Evolutionary conservation across 176 grass and related monocot genomes (phyloP).

Genomic region (Carex kokanica): DNA sequence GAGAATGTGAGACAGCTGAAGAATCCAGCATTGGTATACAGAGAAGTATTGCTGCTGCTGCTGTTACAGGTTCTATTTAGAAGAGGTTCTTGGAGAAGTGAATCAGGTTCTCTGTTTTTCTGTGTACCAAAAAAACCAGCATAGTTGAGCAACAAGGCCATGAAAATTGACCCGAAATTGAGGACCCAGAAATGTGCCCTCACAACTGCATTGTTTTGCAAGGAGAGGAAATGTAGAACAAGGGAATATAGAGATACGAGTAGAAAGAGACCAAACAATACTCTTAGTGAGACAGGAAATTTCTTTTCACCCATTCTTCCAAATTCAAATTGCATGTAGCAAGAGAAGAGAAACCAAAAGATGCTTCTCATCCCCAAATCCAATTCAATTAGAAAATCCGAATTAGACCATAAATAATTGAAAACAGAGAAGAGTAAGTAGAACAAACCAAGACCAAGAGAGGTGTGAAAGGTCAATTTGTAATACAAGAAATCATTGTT

Average conservation of each 20-base stretch:
- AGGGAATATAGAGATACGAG: slow-evolving; percentile 38
- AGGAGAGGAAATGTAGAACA: slow-evolving; percentile 26
- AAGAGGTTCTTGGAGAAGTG: slow-evolving; percentile 51
- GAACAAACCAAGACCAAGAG: slow-evolving; percentile 27
- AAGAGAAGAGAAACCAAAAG: slow-evolving; percentile 53
- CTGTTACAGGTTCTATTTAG: slow-evolving; percentile 5
- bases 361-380: slow-evolving; percentile 40
- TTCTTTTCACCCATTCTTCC: slow-evolving; percentile 31
- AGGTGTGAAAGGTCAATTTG: slow-evolving; percentile 20
- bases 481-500: slow-evolving; percentile 14
- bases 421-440: slow-evolving; percentile 25
- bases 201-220: not conserved
- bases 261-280: slow-evolving; percentile 60
- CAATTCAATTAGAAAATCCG: not conserved
- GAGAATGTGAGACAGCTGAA: no score
- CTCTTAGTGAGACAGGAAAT: slow-evolving; percentile 46
- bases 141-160: slow-evolving; percentile 20
- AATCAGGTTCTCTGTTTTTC: not conserved
- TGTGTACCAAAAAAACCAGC: slow-evolving; percentile 37
- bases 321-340: slow-evolving; percentile 45
- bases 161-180: slow-evolving; percentile 40
- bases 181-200: slow-evolving; percentile 37
- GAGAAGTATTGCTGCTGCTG: no score
- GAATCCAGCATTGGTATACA: no score
- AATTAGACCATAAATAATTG: slow-evolving; percentile 37